Conservation (phyloP, 768 basidiomycete species). For the Mycena crocata region DNA sequence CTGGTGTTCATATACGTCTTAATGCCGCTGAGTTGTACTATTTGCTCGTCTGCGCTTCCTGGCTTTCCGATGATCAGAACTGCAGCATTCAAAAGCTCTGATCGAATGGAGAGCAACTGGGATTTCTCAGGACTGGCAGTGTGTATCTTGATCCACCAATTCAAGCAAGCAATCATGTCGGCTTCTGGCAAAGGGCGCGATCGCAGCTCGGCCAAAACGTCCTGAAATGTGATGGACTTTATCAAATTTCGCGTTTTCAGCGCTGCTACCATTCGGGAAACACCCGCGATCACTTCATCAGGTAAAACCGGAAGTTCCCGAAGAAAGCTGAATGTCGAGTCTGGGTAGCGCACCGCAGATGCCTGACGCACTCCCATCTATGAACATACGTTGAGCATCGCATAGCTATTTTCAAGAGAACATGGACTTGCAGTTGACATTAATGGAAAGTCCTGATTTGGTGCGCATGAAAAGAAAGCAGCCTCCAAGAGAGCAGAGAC, state of each 20-base stretch:
- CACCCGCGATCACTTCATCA: slow-evolving; percentile 64
- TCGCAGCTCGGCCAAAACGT: slow-evolving; percentile 84
- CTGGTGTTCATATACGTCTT: slow-evolving; percentile 78
- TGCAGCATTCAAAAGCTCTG: slow-evolving; percentile 77
- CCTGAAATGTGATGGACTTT: slow-evolving; percentile 79
- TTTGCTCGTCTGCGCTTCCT: slow-evolving; percentile 56
- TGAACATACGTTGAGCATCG: too few relatives aligned
- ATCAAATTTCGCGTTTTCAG: slow-evolving; percentile 75
- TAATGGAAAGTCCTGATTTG: slow-evolving; percentile 67
- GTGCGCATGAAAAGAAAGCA: slow-evolving; percentile 80
- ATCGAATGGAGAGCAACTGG: slow-evolving; percentile 59
- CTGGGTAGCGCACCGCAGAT: slow-evolving; percentile 77
- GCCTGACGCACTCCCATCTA: slow-evolving; percentile 79
- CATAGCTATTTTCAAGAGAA: too few relatives aligned
- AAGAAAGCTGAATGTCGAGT: slow-evolving; percentile 80
- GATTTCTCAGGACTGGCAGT: slow-evolving; percentile 47
- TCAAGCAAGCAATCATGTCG: slow-evolving; percentile 85
- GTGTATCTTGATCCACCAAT: slow-evolving; percentile 80
- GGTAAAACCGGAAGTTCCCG: slow-evolving; percentile 83
- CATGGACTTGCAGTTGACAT: slow-evolving; percentile 81
- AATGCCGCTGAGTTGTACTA: slow-evolving; percentile 78
- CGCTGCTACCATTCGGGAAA: slow-evolving; percentile 68
- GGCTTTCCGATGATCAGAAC: slow-evolving; percentile 61
- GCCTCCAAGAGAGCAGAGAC: slow-evolving; percentile 79
- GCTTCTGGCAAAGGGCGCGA: slow-evolving; percentile 73